Evolutionary conservation across 148 eudicot genomes (phyloP), one percentile per base, ranked within the genome.

Genomic region (Agrostemma githago): DNA sequence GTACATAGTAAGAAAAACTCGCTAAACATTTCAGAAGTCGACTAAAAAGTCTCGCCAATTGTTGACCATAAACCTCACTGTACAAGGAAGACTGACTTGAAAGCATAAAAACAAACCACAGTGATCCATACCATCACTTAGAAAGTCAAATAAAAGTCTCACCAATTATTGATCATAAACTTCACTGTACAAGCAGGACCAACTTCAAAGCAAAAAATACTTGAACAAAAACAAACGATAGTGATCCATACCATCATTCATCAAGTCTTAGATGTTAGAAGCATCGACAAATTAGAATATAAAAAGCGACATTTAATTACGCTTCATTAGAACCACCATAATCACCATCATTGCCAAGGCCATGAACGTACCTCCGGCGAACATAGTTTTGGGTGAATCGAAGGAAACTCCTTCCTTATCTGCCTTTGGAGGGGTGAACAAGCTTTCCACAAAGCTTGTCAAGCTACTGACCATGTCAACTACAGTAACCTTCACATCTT

Each of bases 291-390:
- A 82, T 86, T 79, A 39, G 59, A 75, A 3, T 44, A 57, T 6
- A 1, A 70, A n/a, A 21, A 2, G 44, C 54, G 39, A 61, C 4
- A 2, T 17, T 76, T 83, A 88, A 61, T 21, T 76, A 58, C 96
- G 89, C 79, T 85, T 91, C 81, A 87, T 39, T 61, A 88, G 66
- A 26, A 87, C 84, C 73, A 89, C 74, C 80, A 87, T 76, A 46
- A 94, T 88, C 73, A 86, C 97, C 97, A 92, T 88, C 70, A 89
- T 78, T 4, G 86, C 97, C 77, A 94, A 74, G 3, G 90, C 96
- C 82, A 92, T 69, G 17, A 94, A 72, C 9, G 87, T 74, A 42
- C 87, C 87, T 54, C 83, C 87, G 46, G 86, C 81, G 69, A 82
- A 78, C 73, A 41, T 51, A 17, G 38, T 44, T 72, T 63, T 34